Percentiles rank a stretch among this genome's conserved stretches.
Conservation (phyloP, 2,329 filamentous ascomycete genomes). For the Diaporthe citrichinensis region DNA sequence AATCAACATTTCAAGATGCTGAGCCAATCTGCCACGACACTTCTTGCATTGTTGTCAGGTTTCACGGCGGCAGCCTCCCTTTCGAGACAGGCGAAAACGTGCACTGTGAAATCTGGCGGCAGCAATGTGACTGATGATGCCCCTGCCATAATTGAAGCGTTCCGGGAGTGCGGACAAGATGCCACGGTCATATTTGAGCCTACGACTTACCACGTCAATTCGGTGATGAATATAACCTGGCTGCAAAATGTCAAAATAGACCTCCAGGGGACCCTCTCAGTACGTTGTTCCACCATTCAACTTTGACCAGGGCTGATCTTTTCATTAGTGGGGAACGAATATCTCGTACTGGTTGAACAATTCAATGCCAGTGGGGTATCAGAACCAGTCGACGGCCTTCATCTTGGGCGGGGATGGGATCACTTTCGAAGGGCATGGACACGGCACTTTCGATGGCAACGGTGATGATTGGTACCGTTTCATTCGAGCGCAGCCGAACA, state of each 20-base stretch:
- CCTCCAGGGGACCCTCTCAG: slow-evolving; percentile 55
- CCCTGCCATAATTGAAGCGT: slow-evolving; percentile 57
- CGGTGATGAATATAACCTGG: slow-evolving; percentile 59
- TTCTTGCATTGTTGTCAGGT: slow-evolving; percentile 8
- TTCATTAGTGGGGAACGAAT: slow-evolving; percentile 52
- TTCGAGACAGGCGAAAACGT: neutral
- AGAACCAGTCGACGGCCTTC: slow-evolving; percentile 63
- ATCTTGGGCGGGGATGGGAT: slow-evolving; percentile 63
- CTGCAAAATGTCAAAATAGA: slow-evolving; percentile 60
- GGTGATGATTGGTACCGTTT: slow-evolving; percentile 67
- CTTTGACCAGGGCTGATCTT: neutral
- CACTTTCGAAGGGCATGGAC: slow-evolving; percentile 58
- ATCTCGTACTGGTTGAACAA: slow-evolving; percentile 61
- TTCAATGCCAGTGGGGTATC: slow-evolving; percentile 59
- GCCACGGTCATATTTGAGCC: slow-evolving; percentile 58
- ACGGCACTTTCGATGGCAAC: slow-evolving; percentile 65
- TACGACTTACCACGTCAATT: slow-evolving; percentile 59
- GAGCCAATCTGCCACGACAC: neutral
- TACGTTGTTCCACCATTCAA: slow-evolving; percentile 32
- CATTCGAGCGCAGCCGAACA: slow-evolving; percentile 49
- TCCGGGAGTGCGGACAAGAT: slow-evolving; percentile 55
- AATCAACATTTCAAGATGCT: neutral
- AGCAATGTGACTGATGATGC: slow-evolving; percentile 52
- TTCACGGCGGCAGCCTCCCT: neutral
- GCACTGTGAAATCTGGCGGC: slow-evolving; percentile 30